Evolutionary conservation across 73 alveolate species (phyloP), one percentile per base, ranked within the genome.

Genomic region (Blepharisma japonicum): DNA sequence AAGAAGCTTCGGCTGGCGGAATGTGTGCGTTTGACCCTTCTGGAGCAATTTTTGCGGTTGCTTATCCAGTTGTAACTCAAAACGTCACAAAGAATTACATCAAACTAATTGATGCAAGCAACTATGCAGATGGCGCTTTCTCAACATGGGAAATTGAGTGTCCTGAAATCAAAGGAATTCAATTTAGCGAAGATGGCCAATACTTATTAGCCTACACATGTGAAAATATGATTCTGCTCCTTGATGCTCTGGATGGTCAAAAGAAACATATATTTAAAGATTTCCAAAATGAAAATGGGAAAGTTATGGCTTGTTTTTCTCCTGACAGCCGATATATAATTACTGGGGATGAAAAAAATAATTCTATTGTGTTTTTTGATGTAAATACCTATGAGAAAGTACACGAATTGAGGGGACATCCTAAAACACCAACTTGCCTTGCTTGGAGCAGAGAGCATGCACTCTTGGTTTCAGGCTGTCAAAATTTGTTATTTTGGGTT

Each of bases 271-370:
- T 70, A 7, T 14, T 70, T 11, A 70, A 45, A 70, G 80, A 45
- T 39, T 70, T 45, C 20, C 56, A 11, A 7, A 70, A 70, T 5
- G 68, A 70, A n/a, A 70, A 70, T 54, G 66, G 79, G 23, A 70
- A 2, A 5, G 66, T 70, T 38, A 47, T 47, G 66, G 70, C 71
- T 6, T 78, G 93, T 32, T 93, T 90, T 86, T 77, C 91, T 56
- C 98, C 98, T 39, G 97, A 91, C 71, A 86, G 96, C 54, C 82
- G 85, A 77, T 93, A 93, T 85, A 81, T 93, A 54, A 77, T 88
- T 7, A 77, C 94, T 78, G 98, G 97, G 68, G 82, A 95, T 68
- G 97, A 86, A 27, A 91, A 88, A 81, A 91, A 89, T 76, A 85
- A 81, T 39, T 85, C 83, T 6, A 85, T 86, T 66, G 89, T 93